These are phyloP conservation scores for Mucor velutinosus DNA, from an alignment of 371 early-diverging fungal species.

Conservation along the genomic window DNA sequence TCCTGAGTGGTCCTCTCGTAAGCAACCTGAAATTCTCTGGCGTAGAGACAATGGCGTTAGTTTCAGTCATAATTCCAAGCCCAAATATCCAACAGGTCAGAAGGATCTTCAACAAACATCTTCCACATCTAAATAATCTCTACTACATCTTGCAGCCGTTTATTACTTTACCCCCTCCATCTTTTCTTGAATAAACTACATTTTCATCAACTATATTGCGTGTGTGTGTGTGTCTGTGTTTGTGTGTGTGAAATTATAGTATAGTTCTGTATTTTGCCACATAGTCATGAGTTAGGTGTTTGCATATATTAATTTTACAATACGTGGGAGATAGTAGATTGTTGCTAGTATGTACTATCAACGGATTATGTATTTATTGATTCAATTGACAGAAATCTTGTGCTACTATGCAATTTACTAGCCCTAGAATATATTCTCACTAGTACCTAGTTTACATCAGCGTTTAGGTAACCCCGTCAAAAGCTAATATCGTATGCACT, in stretches of 20 bases:
- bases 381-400: not conserved
- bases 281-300: not conserved
- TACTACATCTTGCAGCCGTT: not conserved
- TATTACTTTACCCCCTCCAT: slow-evolving; percentile 6
- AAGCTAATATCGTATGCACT: not conserved
- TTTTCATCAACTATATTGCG: not conserved
- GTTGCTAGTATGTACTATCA: not conserved
- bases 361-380: not conserved
- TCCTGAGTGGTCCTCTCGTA: slow-evolving; percentile 32
- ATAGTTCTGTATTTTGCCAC: not conserved
- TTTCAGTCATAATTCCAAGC: slow-evolving; percentile 46
- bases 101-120: slow-evolving; percentile 14
- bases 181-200: not conserved
- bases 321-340: not conserved
- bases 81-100: slow-evolving; percentile 30
- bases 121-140: not conserved
- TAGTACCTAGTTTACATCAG: not conserved
- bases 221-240: not conserved
- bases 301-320: not conserved
- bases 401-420: not conserved
- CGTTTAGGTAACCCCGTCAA: not conserved
- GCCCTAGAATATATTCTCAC: not conserved
- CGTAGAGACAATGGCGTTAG: slow-evolving; percentile 47
- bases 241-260: not conserved
- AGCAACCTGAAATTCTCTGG: slow-evolving; percentile 47